Evolutionary conservation across 2,329 filamentous ascomycete genomes (phyloP).

Genomic region (Endoconidiophora polonica): DNA sequence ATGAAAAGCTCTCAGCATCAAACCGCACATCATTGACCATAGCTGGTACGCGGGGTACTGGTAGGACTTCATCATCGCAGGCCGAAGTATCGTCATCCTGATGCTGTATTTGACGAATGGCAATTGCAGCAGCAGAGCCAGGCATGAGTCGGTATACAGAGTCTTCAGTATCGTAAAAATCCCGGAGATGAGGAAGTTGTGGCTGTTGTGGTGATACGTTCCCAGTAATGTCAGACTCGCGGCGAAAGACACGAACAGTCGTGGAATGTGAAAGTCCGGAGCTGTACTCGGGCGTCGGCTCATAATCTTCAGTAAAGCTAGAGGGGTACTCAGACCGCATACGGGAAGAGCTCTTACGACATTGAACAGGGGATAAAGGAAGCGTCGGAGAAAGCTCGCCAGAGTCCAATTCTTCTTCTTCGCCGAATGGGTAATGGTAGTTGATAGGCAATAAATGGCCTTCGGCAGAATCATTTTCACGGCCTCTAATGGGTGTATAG

Average conservation of each 20-base stretch:
- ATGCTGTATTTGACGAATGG: slow-evolving; percentile 16
- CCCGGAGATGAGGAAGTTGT: slow-evolving; percentile 4
- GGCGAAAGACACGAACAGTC: slow-evolving; percentile 26
- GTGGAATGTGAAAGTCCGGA: slow-evolving; percentile 8
- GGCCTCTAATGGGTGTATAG: background rate
- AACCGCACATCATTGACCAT: background rate
- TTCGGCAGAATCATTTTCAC: background rate
- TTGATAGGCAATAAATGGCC: slow-evolving; percentile 9
- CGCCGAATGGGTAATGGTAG: slow-evolving; percentile 12
- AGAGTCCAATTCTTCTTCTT: slow-evolving; percentile 7
- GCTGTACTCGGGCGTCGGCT: slow-evolving; percentile 17
- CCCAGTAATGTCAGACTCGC: slow-evolving; percentile 21
- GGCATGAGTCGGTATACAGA: slow-evolving; percentile 24
- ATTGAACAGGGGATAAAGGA: slow-evolving; percentile 10
- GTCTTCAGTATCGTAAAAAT: slow-evolving; percentile 18
- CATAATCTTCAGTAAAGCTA: slow-evolving; percentile 23
- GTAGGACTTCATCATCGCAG: slow-evolving; percentile 17
- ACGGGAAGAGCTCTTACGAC: background rate
- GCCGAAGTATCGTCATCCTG: slow-evolving; percentile 21
- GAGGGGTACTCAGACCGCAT: slow-evolving; percentile 14
- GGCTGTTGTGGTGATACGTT: slow-evolving; percentile 2
- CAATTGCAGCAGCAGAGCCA: slow-evolving; percentile 17
- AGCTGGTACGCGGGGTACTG: slow-evolving; percentile 12
- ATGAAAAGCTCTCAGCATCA: slow-evolving; percentile 16
- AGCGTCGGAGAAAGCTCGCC: slow-evolving; percentile 12